A percentile compares a stretch with the other conserved stretches of the same genome.
Conservation (phyloP, 345 rosid species). For the Rhizophora mangle region DNA sequence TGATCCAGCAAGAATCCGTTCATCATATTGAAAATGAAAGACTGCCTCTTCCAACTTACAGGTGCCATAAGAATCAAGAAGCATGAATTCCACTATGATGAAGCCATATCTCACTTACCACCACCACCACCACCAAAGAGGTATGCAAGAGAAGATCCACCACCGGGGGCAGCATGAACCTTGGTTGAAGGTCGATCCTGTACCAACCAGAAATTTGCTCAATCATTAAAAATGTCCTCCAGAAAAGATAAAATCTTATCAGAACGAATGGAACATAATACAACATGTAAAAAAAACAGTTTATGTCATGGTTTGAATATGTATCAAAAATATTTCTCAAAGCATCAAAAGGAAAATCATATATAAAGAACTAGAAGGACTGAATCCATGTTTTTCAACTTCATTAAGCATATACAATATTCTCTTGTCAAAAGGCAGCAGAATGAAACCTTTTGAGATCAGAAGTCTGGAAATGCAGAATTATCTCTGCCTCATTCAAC, state of each 20-base stretch:
- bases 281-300: background rate
- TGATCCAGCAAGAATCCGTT: conserved; percentile 14
- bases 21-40: conserved; percentile 11
- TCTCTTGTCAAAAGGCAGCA: background rate
- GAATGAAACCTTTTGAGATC: background rate
- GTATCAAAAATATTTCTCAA: background rate
- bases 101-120: conserved; percentile 15
- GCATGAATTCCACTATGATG: conserved; percentile 17
- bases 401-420: background rate
- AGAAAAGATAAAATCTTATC: background rate
- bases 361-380: no score
- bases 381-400: background rate
- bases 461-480: background rate
- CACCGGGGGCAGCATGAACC: conserved; percentile 34
- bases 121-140: conserved; percentile 23
- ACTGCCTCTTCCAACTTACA: conserved; percentile 18
- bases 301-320: background rate
- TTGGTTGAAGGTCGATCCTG: conserved; percentile 38
- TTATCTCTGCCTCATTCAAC: background rate
- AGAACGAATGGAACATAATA: background rate
- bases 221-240: background rate
- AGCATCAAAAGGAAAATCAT: background rate
- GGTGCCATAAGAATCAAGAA: conserved; percentile 31
- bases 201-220: background rate
- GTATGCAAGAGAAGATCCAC: conserved; percentile 31